A percentile compares a stretch with the other conserved stretches of the same genome.
Conservation (phyloP, 225 moss, liverwort and hornwort genomes). For the Physcomitrellopsis africana region DNA sequence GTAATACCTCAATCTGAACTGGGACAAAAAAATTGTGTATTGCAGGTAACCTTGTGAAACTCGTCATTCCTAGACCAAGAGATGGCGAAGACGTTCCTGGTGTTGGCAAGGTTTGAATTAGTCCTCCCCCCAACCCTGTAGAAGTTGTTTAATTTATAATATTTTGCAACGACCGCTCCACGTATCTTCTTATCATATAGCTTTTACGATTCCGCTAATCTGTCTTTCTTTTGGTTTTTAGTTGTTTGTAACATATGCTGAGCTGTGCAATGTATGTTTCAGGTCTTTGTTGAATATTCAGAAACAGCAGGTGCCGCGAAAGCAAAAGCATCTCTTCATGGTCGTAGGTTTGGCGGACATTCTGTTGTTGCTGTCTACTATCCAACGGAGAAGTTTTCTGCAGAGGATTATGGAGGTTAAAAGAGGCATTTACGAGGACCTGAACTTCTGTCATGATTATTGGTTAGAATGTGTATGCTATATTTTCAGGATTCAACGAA, state of each 20-base stretch:
- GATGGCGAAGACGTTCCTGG: slow-evolving; percentile 48
- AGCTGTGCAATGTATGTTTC: slow-evolving; percentile 1
- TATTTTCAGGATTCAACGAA: neutral
- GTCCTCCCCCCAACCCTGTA: neutral
- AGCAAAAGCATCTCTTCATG: slow-evolving; percentile 72
- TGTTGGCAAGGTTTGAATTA: slow-evolving; percentile 45
- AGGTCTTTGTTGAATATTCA: slow-evolving; percentile 80
- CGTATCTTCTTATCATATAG: neutral
- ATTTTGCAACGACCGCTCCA: neutral
- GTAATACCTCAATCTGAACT: neutral
- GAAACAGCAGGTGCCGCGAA: slow-evolving; percentile 69
- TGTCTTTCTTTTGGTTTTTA: neutral
- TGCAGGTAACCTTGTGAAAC: slow-evolving; percentile 41
- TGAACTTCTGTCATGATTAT: slow-evolving; percentile 1
- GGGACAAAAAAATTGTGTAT: neutral
- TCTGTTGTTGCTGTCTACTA: slow-evolving; percentile 76
- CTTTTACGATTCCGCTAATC: neutral
- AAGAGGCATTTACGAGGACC: slow-evolving; percentile 11
- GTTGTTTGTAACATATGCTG: neutral
- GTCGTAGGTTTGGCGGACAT: slow-evolving; percentile 73
- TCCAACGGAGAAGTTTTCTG: slow-evolving; percentile 66
- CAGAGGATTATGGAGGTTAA: slow-evolving; percentile 65
- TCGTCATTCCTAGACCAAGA: slow-evolving; percentile 51
- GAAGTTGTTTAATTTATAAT: neutral
- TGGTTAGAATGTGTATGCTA: slow-evolving; percentile 3